A percentile compares a stretch with the other conserved stretches of the same genome.
Conservation (phyloP, 2,329 filamentous ascomycete genomes). For the Kalaharituber pfeilii region DNA sequence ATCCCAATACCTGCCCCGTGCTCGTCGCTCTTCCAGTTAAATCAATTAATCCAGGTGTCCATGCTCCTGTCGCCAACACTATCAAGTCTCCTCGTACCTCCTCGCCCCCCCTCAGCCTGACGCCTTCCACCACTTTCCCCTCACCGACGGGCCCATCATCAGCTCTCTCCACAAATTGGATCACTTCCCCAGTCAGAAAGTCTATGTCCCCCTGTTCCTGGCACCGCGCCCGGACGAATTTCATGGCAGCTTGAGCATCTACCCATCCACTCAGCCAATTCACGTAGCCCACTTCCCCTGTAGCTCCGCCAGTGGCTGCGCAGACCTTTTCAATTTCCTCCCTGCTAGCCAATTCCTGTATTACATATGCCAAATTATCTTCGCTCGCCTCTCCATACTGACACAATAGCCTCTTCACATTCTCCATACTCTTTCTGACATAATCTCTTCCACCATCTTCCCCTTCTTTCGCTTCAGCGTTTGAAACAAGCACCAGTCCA, state of each 20-base stretch:
- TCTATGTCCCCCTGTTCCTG: slow-evolving; percentile 34
- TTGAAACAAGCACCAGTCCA: slow-evolving; percentile 48
- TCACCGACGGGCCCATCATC: slow-evolving; percentile 24
- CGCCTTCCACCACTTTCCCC: slow-evolving; percentile 37
- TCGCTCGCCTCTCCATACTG: slow-evolving; percentile 29
- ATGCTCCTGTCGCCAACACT: slow-evolving; percentile 71
- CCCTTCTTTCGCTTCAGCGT: slow-evolving; percentile 33
- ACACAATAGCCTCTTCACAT: slow-evolving; percentile 38
- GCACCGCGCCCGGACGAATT: slow-evolving; percentile 41
- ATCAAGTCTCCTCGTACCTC: slow-evolving; percentile 50
- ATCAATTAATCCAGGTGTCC: slow-evolving; percentile 64
- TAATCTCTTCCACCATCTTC: slow-evolving; percentile 35
- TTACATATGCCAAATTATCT: slow-evolving; percentile 31
- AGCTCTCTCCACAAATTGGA: slow-evolving; percentile 10
- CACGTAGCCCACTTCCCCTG: slow-evolving; percentile 51
- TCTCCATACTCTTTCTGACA: slow-evolving; percentile 42
- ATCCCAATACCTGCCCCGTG: slow-evolving; percentile 66
- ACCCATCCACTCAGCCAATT: slow-evolving; percentile 67
- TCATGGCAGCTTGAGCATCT: slow-evolving; percentile 54
- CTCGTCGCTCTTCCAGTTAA: slow-evolving; percentile 58
- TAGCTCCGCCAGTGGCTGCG: slow-evolving; percentile 33
- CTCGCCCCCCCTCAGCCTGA: slow-evolving; percentile 34
- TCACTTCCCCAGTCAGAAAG: slow-evolving; percentile 35
- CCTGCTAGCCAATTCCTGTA: slow-evolving; percentile 30
- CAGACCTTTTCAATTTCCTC: slow-evolving; percentile 32